A percentile compares a stretch with the other conserved stretches of the same genome.
Evolutionary conservation across 768 basidiomycete genomes (phyloP).

Genomic region (Hygrocybe coccinea): DNA sequence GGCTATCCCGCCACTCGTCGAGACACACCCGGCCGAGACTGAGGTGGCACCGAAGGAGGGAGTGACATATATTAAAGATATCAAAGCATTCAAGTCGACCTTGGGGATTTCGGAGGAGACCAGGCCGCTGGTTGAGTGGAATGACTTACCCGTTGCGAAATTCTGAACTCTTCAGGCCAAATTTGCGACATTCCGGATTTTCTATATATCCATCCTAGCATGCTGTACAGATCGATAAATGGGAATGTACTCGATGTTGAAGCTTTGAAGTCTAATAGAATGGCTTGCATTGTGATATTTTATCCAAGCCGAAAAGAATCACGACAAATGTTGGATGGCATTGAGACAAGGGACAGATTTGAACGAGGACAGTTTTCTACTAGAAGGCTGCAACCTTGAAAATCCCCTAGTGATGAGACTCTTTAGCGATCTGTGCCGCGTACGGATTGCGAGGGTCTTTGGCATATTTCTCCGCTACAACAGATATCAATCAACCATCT

Average conservation of each 20-base stretch:
- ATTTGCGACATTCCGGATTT: no score
- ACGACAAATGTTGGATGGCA: no score
- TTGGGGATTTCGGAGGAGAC: slow-evolving; percentile 53
- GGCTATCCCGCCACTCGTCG: slow-evolving; percentile 53
- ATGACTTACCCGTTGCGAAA: slow-evolving; percentile 60
- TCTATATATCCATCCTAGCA: no score
- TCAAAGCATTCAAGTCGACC: slow-evolving; percentile 58
- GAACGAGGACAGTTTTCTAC: neutral
- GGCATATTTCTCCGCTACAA: slow-evolving; percentile 58
- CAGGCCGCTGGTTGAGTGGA: slow-evolving; percentile 59
- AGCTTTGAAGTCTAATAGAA: no score
- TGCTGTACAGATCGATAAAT: no score
- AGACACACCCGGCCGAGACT: slow-evolving; percentile 43
- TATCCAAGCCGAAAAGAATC: no score
- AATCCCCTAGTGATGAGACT: slow-evolving; percentile 28
- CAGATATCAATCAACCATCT: neutral
- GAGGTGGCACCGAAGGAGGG: slow-evolving; percentile 41
- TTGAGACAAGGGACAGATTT: neutral
- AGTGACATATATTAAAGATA: slow-evolving; percentile 57
- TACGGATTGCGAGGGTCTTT: slow-evolving; percentile 82
- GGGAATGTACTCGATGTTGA: no score
- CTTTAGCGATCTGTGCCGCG: slow-evolving; percentile 68
- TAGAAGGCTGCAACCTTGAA: neutral
- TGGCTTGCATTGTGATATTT: no score
- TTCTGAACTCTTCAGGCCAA: no score